These are phyloP conservation scores for Fusarium concolor DNA, from an alignment of 2,329 filamentous ascomycete species.

Conservation along the genomic window DNA sequence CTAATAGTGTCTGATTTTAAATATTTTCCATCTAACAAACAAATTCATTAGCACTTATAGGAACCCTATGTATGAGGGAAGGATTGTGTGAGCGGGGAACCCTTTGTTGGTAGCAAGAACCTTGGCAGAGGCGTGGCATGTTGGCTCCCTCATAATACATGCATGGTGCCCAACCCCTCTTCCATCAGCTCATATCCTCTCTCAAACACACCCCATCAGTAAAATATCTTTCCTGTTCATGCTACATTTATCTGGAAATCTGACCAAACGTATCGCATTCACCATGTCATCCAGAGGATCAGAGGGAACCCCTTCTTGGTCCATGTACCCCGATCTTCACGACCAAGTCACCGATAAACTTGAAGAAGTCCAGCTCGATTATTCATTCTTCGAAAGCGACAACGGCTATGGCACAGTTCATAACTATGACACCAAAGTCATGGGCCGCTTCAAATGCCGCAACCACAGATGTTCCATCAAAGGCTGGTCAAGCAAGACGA, in stretches of 20 bases:
- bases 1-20: no score
- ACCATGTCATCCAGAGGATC: not conserved
- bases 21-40: no score
- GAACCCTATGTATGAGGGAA: no score
- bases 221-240: not conserved
- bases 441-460: constrained; percentile 50
- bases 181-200: not conserved
- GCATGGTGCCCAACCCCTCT: not conserved
- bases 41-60: no score
- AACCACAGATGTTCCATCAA: constrained; percentile 40
- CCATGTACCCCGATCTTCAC: constrained; percentile 38
- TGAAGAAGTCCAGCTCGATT: constrained; percentile 19
- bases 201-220: no score
- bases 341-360: constrained; percentile 26
- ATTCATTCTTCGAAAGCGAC: constrained; percentile 42
- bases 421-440: constrained; percentile 47
- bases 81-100: no score
- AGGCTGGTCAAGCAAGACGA: constrained; percentile 50
- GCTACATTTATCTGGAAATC: no score
- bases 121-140: no score
- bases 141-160: not conserved
- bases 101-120: not conserved
- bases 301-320: constrained; percentile 14
- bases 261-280: no score
- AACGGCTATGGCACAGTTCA: constrained; percentile 24